Conservation (phyloP, 108 stramenopile species). For the Aureococcus anophagefferens region DNA sequence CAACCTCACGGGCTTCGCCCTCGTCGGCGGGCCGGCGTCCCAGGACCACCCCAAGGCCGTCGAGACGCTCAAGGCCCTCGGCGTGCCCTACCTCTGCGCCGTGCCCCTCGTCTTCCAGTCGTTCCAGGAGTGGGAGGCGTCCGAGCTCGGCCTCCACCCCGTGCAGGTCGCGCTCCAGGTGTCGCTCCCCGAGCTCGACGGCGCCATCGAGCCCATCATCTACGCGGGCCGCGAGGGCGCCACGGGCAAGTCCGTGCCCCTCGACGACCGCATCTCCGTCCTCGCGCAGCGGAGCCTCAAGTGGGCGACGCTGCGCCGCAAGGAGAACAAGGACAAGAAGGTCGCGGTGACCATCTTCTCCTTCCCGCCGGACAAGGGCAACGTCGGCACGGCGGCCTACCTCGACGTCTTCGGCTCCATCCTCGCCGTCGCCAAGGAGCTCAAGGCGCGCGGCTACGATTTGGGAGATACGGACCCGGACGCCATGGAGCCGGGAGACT, state of each 20-base stretch:
- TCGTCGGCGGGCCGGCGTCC: constrained; percentile 88
- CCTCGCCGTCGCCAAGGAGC: constrained; percentile 74
- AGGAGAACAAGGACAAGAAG: constrained; percentile 82
- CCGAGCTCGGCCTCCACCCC: constrained; percentile 88
- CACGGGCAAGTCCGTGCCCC: constrained; percentile 76
- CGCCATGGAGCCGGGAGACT: constrained; percentile 4
- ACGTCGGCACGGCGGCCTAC: constrained; percentile 94
- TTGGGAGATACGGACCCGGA: constrained; percentile 58
- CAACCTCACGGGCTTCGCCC: constrained; percentile 90
- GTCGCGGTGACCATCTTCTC: constrained; percentile 93
- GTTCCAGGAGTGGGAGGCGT: constrained; percentile 92
- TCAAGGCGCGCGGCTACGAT: constrained; percentile 78
- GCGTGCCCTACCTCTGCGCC: constrained; percentile 88
- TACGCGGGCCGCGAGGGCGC: constrained; percentile 91
- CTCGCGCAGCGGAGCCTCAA: constrained; percentile 83
- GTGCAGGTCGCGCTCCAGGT: constrained; percentile 93
- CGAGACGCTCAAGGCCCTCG: constrained; percentile 66
- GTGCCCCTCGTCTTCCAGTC: constrained; percentile 94
- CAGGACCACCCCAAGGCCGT: constrained; percentile 94
- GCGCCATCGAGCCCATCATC: constrained; percentile 92
- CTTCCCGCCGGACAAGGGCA: constrained; percentile 96
- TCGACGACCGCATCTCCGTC: constrained; percentile 86
- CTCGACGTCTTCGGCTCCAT: constrained; percentile 94
- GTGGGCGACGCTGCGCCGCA: constrained; percentile 69
- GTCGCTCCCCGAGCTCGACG: constrained; percentile 90